Evolutionary conservation across 306 rosid genomes (phyloP).

Genomic region (Rosa rugosa): DNA sequence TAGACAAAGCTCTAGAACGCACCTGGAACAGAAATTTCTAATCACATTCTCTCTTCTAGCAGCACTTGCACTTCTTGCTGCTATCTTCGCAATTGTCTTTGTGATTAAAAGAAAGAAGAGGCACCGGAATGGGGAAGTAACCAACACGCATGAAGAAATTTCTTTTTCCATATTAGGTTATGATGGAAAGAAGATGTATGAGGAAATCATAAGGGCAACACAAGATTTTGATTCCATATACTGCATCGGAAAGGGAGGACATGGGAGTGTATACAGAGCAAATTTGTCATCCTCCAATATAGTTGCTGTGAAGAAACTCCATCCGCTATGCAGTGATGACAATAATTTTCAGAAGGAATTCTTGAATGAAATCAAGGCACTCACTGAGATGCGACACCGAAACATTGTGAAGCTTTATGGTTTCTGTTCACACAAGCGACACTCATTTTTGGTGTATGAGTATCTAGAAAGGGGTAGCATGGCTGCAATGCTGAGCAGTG

Average conservation of each 20-base stretch:
- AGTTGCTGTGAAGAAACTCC: slow-evolving; percentile 1
- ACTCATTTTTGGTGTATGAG: neutral
- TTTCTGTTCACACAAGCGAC: neutral
- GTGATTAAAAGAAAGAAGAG: neutral
- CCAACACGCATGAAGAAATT: neutral
- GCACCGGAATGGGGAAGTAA: no score
- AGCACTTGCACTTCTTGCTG: neutral
- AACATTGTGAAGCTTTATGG: neutral
- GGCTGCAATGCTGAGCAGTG: neutral
- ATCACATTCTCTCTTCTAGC: slow-evolving; percentile 13
- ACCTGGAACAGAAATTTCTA: neutral
- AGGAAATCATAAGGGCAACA: neutral
- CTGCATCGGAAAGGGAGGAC: neutral
- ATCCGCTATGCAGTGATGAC: neutral
- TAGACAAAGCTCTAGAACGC: neutral
- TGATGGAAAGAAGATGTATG: slow-evolving; percentile 1
- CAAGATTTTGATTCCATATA: neutral
- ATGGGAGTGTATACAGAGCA: neutral
- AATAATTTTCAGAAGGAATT: neutral
- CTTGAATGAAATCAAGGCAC: neutral
- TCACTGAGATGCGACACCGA: neutral
- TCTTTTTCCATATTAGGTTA: neutral
- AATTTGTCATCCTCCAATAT: neutral
- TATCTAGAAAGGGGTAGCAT: neutral
- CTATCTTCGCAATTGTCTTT: neutral